Percentiles rank a stretch among this genome's conserved stretches.
Conservation (phyloP, 805 yeast genomes). For the Candida chilensis region DNA sequence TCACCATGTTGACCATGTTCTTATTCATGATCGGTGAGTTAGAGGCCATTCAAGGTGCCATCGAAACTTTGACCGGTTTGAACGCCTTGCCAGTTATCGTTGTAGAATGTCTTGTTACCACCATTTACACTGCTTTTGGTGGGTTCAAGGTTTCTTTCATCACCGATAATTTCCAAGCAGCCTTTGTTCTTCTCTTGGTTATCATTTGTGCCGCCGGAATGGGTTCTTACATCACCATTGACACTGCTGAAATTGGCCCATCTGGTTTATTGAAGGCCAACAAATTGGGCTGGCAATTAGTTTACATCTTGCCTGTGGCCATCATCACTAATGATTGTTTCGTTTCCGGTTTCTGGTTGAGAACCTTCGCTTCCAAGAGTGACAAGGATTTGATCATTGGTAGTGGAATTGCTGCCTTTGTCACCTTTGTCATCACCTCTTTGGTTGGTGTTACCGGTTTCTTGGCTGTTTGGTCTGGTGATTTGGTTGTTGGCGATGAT, state of each 20-base stretch:
- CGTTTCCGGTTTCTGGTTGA: slow-evolving; percentile 87
- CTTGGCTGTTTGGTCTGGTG: slow-evolving; percentile 86
- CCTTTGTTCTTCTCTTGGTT: slow-evolving; percentile 54
- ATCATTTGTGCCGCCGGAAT: slow-evolving; percentile 71
- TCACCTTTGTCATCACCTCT: slow-evolving; percentile 53
- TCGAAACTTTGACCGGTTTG: slow-evolving; percentile 69
- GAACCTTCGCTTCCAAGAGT: slow-evolving; percentile 83
- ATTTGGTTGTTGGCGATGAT: slow-evolving; percentile 38
- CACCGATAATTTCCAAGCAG: slow-evolving; percentile 84
- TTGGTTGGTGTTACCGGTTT: slow-evolving; percentile 80
- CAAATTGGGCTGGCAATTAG: slow-evolving; percentile 80
- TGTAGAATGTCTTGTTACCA: slow-evolving; percentile 79
- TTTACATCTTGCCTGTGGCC: slow-evolving; percentile 79
- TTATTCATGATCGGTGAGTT: slow-evolving; percentile 84
- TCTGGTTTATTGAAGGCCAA: slow-evolving; percentile 57
- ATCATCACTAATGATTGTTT: slow-evolving; percentile 86
- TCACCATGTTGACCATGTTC: slow-evolving; percentile 79
- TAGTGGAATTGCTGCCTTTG: slow-evolving; percentile 63
- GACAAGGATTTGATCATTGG: slow-evolving; percentile 72
- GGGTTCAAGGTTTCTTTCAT: slow-evolving; percentile 84
- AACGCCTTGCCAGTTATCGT: slow-evolving; percentile 75
- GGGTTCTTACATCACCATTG: slow-evolving; percentile 58
- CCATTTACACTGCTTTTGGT: slow-evolving; percentile 80
- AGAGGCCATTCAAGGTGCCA: slow-evolving; percentile 69
- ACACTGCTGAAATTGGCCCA: slow-evolving; percentile 51